Base-by-base conservation (phyloP, 2,329 filamentous ascomycete species). In the Epichloe bromicola region DNA sequence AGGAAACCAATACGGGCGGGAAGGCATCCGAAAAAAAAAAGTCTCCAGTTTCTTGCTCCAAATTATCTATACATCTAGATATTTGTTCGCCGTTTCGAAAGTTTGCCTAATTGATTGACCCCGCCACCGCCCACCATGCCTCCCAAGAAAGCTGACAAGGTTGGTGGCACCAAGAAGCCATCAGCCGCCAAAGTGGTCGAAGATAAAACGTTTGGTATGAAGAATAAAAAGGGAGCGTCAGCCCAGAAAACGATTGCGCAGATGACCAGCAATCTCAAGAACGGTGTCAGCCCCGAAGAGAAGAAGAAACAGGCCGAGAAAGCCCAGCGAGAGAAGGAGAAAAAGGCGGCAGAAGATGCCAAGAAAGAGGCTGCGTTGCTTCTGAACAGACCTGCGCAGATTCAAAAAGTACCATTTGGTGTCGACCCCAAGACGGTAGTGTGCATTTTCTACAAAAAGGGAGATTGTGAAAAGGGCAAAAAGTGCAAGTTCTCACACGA, bases 161-260 rank as follows among this genome's bases (percentile, higher is more conserved):
- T 61, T 51, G 70, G 62, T 51, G 73, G 62, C 59, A 74, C 70
- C 66, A 82, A 82, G 71, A 79, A 78, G 71, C 67, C 72, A 51
- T 65, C 72, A 20, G 67, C 72, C 53, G 61, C 72, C 60, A 88
- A 88, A 72, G 63, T 75, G 43, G 86, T 89, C 56, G 88, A 93
- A 56, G 93, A 98, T 75, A 93, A 91, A 74, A 95, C 93, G 46
- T 98, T 98, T 76, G 93, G 93, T 61, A 97, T 98, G 93, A 98
- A 98, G 74, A 98, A 98, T 67, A 98, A 98, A 98, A 98, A 96
- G 77, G 93, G 93, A 59, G 85, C 82, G 52, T 83, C 81, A 49
- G 91, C 89, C 51, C 88, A 97, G 72, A 95, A 83, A 70, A 82
- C 90, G 60, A 97, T 98, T 65, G 84, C 86, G 53, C 86, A 89